Percentiles rank a stretch among this genome's conserved stretches.
phyloP scores from a whole-genome alignment of 2,329 filamentous ascomycete species.

The Apiospora koreana region DNA sequence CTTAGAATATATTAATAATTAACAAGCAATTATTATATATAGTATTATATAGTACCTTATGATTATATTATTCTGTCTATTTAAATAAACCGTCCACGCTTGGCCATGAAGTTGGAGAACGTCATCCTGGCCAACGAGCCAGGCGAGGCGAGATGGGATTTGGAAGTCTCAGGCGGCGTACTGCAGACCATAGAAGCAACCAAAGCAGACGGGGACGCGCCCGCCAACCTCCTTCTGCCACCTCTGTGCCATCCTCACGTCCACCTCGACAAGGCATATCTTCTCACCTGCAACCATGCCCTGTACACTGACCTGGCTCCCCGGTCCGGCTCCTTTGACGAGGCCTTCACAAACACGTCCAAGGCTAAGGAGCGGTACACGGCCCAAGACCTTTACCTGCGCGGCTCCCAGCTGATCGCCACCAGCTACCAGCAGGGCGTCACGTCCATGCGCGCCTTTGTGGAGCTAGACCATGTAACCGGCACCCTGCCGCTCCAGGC shows the following conservation, averaged over 20 bases:
- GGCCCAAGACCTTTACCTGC: conserved; percentile 60
- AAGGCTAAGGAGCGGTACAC: conserved; percentile 66
- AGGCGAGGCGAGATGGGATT: conserved; percentile 19
- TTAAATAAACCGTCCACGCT: neutral
- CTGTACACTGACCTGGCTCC: conserved; percentile 61
- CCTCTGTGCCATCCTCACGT: conserved; percentile 71
- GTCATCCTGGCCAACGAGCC: conserved; percentile 19
- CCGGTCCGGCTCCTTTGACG: conserved; percentile 60
- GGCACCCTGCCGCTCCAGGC: conserved; percentile 44
- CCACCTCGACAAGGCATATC: conserved; percentile 68
- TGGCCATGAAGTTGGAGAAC: conserved; percentile 19
- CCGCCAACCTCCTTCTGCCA: conserved; percentile 34
- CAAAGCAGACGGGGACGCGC: neutral
- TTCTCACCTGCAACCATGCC: conserved; percentile 44
- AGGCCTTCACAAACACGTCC: conserved; percentile 56
- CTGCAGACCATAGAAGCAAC: conserved; percentile 23
- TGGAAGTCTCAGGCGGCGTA: conserved; percentile 20
- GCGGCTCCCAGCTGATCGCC: conserved; percentile 65
- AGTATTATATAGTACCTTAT: neutral
- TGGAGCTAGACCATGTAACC: conserved; percentile 68
- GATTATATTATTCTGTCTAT: neutral
- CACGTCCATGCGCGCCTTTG: conserved; percentile 69
- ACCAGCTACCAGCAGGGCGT: conserved; percentile 66
- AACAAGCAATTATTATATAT: too few species aligned
- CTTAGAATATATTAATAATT: too few species aligned